phyloP scores from a whole-genome alignment of 2,329 filamentous ascomycete genomes.

The Alternaria sp. region DNA sequence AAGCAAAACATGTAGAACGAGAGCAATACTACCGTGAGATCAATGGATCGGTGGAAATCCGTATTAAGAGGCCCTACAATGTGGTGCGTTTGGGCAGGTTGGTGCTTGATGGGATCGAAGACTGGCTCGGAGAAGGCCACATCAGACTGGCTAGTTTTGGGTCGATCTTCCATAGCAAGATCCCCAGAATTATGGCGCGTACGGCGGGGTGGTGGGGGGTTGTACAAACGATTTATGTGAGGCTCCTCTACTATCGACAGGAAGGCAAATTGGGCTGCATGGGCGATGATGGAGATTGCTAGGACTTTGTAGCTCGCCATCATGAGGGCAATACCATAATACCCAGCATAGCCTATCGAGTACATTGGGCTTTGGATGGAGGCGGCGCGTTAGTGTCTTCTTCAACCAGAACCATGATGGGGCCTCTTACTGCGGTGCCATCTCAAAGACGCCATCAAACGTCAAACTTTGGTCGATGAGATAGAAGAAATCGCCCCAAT shows the following conservation, averaged over 20 bases:
- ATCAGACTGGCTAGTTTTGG: slow-evolving; percentile 49
- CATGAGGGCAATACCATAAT: slow-evolving; percentile 98
- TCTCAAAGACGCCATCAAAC: slow-evolving; percentile 98
- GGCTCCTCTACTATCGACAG: slow-evolving; percentile 92
- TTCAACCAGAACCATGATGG: background rate
- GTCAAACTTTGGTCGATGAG: slow-evolving; percentile 97
- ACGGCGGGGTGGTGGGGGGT: slow-evolving; percentile 80
- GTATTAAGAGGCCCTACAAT: slow-evolving; percentile 84
- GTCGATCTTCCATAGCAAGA: slow-evolving; percentile 51
- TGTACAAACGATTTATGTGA: slow-evolving; percentile 98
- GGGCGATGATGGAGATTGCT: slow-evolving; percentile 94
- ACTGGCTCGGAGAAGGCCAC: slow-evolving; percentile 49
- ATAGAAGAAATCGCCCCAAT: slow-evolving; percentile 99
- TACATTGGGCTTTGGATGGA: slow-evolving; percentile 25
- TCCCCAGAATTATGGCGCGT: slow-evolving; percentile 59
- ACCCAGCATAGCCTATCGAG: slow-evolving; percentile 82
- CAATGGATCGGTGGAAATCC: slow-evolving; percentile 87
- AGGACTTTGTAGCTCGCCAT: slow-evolving; percentile 97
- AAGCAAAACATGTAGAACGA: slow-evolving; percentile 78
- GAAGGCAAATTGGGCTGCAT: slow-evolving; percentile 94
- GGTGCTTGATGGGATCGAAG: slow-evolving; percentile 53
- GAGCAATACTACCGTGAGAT: slow-evolving; percentile 81
- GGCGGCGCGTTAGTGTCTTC: slow-evolving; percentile 12
- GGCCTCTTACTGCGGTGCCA: slow-evolving; percentile 74
- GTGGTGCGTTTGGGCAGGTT: slow-evolving; percentile 79